Evolutionary conservation across 176 grass and related monocot species (phyloP).

Genomic region (Oryza australiensis): DNA sequence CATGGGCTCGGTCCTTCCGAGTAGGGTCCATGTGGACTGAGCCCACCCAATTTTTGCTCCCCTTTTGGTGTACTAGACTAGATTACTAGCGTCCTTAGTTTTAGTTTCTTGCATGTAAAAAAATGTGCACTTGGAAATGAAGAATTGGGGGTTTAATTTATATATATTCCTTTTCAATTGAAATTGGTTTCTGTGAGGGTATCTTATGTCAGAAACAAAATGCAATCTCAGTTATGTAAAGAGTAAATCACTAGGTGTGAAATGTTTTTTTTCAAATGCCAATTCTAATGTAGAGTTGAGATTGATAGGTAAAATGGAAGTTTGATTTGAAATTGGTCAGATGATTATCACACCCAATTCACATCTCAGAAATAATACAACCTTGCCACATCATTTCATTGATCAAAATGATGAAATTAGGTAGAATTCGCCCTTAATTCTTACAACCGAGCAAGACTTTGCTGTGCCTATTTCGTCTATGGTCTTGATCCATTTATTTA

Average conservation of each 20-base stretch:
- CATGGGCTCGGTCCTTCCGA: conserved; percentile 69
- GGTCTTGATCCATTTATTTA: not conserved
- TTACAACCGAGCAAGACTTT: not conserved
- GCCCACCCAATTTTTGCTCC: conserved; percentile 11
- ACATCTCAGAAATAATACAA: not conserved
- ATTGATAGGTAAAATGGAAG: no score
- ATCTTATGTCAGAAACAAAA: not conserved
- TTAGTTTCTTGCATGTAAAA: conserved; percentile 37
- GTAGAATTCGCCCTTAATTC: no score
- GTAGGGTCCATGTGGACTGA: conserved; percentile 65
- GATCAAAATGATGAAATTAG: no score
- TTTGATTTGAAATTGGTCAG: not conserved
- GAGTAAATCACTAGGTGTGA: no score
- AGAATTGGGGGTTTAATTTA: not conserved
- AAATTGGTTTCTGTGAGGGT: not conserved
- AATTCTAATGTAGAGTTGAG: no score
- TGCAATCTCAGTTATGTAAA: no score
- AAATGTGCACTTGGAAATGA: conserved; percentile 27
- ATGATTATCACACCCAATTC: not conserved
- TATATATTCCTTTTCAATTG: not conserved
- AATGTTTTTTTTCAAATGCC: no score
- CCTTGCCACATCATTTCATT: no score
- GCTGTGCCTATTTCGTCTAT: not conserved
- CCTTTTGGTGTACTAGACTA: conserved; percentile 1
- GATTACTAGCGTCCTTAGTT: not conserved